A percentile compares a stretch with the other conserved stretches of the same genome.
Evolutionary conservation across 75 land plant species (phyloP).

Genomic region (Cryptomeria japonica): DNA sequence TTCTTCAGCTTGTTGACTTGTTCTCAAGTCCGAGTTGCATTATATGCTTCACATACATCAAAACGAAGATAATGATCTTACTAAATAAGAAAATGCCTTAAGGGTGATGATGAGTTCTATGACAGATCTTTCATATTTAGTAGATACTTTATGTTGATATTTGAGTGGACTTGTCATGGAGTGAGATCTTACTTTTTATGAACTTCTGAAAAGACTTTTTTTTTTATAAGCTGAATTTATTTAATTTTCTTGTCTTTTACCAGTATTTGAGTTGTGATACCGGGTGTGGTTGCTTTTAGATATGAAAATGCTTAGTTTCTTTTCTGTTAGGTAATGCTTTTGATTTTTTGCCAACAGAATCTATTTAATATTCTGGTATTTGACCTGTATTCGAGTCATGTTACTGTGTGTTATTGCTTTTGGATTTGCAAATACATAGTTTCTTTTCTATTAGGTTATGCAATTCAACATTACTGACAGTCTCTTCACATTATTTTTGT

Average conservation of each 20-base stretch:
- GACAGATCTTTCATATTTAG: not conserved
- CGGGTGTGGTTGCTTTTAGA: not conserved
- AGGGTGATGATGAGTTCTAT: not conserved
- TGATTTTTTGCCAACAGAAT: not conserved
- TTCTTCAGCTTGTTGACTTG: not conserved
- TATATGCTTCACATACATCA: not conserved
- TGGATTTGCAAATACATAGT: not conserved
- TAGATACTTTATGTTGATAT: not conserved
- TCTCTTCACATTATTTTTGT: not conserved
- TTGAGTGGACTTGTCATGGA: not conserved
- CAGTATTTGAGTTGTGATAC: not conserved
- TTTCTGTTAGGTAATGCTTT: not conserved
- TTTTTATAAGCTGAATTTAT: not conserved
- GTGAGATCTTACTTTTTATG: not conserved
- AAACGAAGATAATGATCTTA: not conserved
- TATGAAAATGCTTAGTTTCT: not conserved
- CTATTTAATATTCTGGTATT: not conserved
- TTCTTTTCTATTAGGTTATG: not conserved
- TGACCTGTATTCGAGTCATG: not conserved
- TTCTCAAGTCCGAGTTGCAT: not conserved
- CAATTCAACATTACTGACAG: not conserved
- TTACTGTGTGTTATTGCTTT: not conserved
- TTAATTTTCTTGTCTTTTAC: not conserved
- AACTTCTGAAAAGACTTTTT: not conserved
- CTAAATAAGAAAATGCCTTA: not conserved